Evolutionary conservation across 805 yeast genomes (phyloP).

Genomic region (Candida montana): DNA sequence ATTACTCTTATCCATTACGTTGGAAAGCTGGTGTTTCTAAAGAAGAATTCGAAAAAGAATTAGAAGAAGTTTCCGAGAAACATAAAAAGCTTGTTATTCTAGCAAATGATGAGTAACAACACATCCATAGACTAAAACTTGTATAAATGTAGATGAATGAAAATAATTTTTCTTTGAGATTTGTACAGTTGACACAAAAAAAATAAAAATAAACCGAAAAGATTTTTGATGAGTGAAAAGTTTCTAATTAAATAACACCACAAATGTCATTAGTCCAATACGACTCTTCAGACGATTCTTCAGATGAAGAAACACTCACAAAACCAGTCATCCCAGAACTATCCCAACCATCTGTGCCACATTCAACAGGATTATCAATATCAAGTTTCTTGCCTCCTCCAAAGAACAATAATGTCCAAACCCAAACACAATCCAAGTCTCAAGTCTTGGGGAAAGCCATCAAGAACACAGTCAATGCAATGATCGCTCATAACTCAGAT

Average conservation of each 20-base stretch:
- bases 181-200: not conserved
- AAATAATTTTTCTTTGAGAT: no score
- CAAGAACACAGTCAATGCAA: constrained; percentile 12
- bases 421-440: constrained; percentile 6
- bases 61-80: not conserved
- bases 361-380: constrained; percentile 11
- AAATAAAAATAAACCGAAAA: not conserved
- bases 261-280: constrained; percentile 11
- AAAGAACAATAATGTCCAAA: constrained; percentile 11
- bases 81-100: constrained; percentile 2
- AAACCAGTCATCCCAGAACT: not conserved
- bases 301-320: constrained; percentile 1
- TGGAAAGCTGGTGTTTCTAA: constrained; percentile 8
- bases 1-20: constrained; percentile 9
- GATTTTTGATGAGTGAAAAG: no score
- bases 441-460: constrained; percentile 16
- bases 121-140: no score
- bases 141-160: not conserved
- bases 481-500: constrained; percentile 15
- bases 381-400: constrained; percentile 23
- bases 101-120: not conserved
- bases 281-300: constrained; percentile 9
- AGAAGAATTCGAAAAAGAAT: constrained; percentile 18
- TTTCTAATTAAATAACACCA: no score
- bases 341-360: not conserved